Conservation (phyloP, 495 filamentous ascomycete genomes). For the Penicillium fimorum region DNA sequence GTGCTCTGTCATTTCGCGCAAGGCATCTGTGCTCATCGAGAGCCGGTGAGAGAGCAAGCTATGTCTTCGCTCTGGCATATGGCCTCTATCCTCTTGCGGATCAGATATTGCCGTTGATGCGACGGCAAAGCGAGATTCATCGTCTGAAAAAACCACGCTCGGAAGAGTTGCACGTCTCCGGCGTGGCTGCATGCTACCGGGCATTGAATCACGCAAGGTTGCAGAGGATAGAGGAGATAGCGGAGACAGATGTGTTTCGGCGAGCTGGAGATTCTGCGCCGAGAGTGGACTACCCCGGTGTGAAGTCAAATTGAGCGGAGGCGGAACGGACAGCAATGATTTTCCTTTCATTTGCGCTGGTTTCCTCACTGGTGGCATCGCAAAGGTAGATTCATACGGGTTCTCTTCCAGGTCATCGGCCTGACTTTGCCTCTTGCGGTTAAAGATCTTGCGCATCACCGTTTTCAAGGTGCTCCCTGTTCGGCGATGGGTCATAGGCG, state of each 20-base stretch:
- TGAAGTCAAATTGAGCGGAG: slow-evolving; percentile 26
- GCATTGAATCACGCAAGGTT: slow-evolving; percentile 22
- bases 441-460: slow-evolving; percentile 51
- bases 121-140: slow-evolving; percentile 37
- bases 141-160: slow-evolving; percentile 45
- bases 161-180: slow-evolving; percentile 46
- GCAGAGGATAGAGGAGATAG: slow-evolving; percentile 19
- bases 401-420: slow-evolving; percentile 34
- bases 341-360: slow-evolving; percentile 10
- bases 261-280: slow-evolving; percentile 22
- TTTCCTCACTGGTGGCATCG: neutral
- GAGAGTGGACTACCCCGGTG: slow-evolving; percentile 31
- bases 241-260: slow-evolving; percentile 21
- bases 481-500: slow-evolving; percentile 33
- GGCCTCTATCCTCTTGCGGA: slow-evolving; percentile 26
- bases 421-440: slow-evolving; percentile 42
- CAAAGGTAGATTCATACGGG: slow-evolving; percentile 20
- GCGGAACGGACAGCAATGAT: slow-evolving; percentile 22
- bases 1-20: slow-evolving; percentile 26
- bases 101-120: slow-evolving; percentile 28
- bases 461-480: slow-evolving; percentile 47
- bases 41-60: slow-evolving; percentile 27
- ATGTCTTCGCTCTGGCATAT: slow-evolving; percentile 19
- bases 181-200: slow-evolving; percentile 22
- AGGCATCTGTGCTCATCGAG: slow-evolving; percentile 34